These are phyloP conservation scores for Thuidium tamariscinum DNA, from an alignment of 225 moss, liverwort and hornwort species.

Conservation along the genomic window DNA sequence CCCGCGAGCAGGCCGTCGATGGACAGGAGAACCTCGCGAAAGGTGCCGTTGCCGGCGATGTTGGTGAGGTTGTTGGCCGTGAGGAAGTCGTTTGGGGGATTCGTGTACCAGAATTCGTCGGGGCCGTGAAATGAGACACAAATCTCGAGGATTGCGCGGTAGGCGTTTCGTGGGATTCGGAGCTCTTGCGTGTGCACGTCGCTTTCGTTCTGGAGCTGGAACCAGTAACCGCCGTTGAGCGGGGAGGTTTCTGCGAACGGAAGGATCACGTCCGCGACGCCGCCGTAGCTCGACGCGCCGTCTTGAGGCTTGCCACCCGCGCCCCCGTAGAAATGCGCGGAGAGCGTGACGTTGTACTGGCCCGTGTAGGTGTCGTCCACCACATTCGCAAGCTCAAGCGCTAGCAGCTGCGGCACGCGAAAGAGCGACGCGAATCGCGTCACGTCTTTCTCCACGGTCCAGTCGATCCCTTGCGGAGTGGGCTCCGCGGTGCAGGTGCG, in stretches of 20 bases:
- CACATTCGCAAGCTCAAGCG: conserved; percentile 63
- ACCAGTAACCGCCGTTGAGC: conserved; percentile 70
- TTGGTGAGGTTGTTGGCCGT: conserved; percentile 63
- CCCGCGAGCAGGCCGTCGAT: conserved; percentile 61
- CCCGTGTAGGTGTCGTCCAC: conserved; percentile 75
- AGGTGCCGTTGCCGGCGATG: conserved; percentile 62
- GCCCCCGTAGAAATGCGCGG: conserved; percentile 40
- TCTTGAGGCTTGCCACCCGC: neutral
- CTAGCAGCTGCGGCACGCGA: conserved; percentile 51
- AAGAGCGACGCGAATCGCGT: conserved; percentile 67
- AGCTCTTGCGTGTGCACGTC: conserved; percentile 28
- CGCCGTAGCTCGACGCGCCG: conserved; percentile 1
- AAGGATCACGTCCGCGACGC: conserved; percentile 48
- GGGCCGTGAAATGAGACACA: conserved; percentile 71
- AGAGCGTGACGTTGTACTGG: conserved; percentile 71
- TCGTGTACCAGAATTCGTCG: conserved; percentile 95
- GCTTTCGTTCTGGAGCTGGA: conserved; percentile 50
- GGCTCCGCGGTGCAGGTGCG: conserved; percentile 95
- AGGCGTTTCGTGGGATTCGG: conserved; percentile 48
- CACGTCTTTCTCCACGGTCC: conserved; percentile 95
- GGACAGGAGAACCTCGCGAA: conserved; percentile 59
- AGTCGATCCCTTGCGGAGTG: conserved; percentile 52
- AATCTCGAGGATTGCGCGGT: conserved; percentile 66
- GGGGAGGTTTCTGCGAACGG: conserved; percentile 38
- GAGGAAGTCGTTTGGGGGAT: conserved; percentile 67